Conservation (phyloP, 139 green algal species). For the Dunaliella sp. region DNA sequence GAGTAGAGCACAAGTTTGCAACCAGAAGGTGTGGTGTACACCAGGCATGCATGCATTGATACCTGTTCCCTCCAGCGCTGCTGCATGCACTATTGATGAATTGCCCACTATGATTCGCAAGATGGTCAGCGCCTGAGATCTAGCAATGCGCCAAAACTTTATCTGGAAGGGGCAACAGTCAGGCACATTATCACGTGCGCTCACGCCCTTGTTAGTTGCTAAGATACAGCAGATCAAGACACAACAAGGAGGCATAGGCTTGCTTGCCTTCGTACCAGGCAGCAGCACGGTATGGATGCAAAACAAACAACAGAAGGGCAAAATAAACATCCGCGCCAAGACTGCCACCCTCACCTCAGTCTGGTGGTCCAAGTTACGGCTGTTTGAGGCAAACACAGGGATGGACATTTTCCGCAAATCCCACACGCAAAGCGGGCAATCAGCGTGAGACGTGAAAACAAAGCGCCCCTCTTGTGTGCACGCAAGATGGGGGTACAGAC, state of each 20-base stretch:
- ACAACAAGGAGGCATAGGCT: too few species aligned
- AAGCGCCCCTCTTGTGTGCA: conserved; percentile 27
- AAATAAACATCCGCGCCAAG: background rate
- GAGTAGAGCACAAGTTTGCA: background rate
- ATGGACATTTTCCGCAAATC: conserved; percentile 32
- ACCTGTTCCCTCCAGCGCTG: background rate
- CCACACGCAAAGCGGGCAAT: conserved; percentile 30
- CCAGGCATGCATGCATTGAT: background rate
- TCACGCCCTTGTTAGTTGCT: too few species aligned
- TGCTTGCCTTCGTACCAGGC: too few species aligned
- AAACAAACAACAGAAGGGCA: too few species aligned
- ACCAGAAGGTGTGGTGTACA: background rate
- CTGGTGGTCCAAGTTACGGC: background rate
- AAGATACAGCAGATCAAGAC: too few species aligned
- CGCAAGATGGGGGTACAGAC: conserved; percentile 38
- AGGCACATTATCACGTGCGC: too few species aligned
- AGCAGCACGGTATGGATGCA: too few species aligned
- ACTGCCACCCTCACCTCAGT: background rate
- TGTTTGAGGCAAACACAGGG: background rate
- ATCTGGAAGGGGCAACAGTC: too few species aligned
- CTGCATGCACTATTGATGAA: too few species aligned
- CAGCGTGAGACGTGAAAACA: conserved; percentile 45
- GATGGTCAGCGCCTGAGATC: too few species aligned
- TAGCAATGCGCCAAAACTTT: too few species aligned
- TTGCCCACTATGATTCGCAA: too few species aligned